Base-by-base conservation (phyloP, 495 filamentous ascomycete genomes). In the Poronia punctata region DNA sequence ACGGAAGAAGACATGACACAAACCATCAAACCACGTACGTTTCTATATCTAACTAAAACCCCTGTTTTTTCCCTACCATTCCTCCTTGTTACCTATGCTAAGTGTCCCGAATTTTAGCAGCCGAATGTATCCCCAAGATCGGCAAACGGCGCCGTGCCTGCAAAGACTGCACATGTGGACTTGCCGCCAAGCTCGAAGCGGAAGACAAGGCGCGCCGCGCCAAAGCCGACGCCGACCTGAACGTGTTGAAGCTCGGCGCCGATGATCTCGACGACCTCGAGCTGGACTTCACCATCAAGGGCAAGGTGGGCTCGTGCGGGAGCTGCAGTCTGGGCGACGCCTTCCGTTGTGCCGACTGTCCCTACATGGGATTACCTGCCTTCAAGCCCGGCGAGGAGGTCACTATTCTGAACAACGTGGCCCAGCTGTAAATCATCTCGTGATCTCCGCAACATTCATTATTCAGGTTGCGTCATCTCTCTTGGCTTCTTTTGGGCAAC, bases 321-420 rank as follows among this genome's bases (percentile, higher is more conserved):
- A 95, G 84, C 57, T 97, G 92, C 57, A 83, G 87, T 20, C 68
- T 98, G 8, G 92, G 92, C 17, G 92, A 98, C 64, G 87, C 87
- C 4, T 89, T 89, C 61, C 65, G 84, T 33, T 88, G 82, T 47
- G 65, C 61, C 22, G 84, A 86, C 2, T 96, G 92, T 58, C 90
- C 90, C 1, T 97, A 95, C 63, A 79, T 93, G 46, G 93, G 92
- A 7, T 68, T 97, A 38, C 92, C 93, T 2, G 82, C 92, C 5
- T 98, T 98, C 67, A 95, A 95, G 73, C 86, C 86, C 3, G 93
- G 92, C 3, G 88, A 98, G 70, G 87, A 96, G 64, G 86, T 97
- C 24, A 71, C 78, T 58, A 68, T 98, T 20, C 44, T 92, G 47
- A 89, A 93, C 56, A 83, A 95, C 53, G 78, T 84, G 45, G 79